Percentiles rank a stretch among this genome's conserved stretches.
Evolutionary conservation across 2,329 filamentous ascomycete species (phyloP).

Genomic region (Venturiaceae sp.): DNA sequence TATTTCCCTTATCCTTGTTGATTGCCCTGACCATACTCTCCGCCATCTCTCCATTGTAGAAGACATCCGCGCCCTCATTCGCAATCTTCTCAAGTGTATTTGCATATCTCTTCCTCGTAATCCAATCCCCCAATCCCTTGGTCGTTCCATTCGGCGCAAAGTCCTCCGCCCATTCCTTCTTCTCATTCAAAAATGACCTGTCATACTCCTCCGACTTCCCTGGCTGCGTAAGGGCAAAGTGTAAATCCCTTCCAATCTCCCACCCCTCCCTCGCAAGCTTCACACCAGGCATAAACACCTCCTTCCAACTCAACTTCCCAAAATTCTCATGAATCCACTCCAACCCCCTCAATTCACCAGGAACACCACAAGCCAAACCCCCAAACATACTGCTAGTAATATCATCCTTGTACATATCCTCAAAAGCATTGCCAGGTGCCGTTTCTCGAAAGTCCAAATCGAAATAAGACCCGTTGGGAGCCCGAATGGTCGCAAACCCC

Average conservation of each 20-base stretch:
- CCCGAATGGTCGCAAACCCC: conserved; percentile 77
- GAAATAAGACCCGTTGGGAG: conserved; percentile 66
- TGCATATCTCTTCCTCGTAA: conserved; percentile 74
- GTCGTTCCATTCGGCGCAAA: conserved; percentile 77
- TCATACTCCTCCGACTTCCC: conserved; percentile 23
- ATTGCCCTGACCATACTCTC: conserved; percentile 63
- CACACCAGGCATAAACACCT: conserved; percentile 65
- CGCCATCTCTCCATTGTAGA: conserved; percentile 66
- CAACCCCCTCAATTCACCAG: conserved; percentile 68
- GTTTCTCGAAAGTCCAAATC: conserved; percentile 85
- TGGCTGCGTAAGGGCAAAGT: conserved; percentile 70
- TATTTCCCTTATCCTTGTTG: conserved; percentile 64
- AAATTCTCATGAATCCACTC: conserved; percentile 68
- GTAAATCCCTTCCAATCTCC: conserved; percentile 59
- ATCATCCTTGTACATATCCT: conserved; percentile 79
- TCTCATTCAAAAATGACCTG: conserved; percentile 55
- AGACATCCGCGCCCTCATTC: conserved; percentile 58
- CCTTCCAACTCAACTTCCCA: conserved; percentile 46
- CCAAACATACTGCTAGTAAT: conserved; percentile 56
- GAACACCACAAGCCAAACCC: conserved; percentile 57
- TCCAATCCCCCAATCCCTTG: conserved; percentile 61
- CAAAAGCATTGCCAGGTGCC: conserved; percentile 68
- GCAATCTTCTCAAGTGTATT: conserved; percentile 71
- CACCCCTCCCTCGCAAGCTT: conserved; percentile 67
- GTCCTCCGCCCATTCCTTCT: conserved; percentile 75